A percentile compares a stretch with the other conserved stretches of the same genome.
Conservation (phyloP, 2,329 filamentous ascomycete genomes). For the Diaporthe humulicola region DNA sequence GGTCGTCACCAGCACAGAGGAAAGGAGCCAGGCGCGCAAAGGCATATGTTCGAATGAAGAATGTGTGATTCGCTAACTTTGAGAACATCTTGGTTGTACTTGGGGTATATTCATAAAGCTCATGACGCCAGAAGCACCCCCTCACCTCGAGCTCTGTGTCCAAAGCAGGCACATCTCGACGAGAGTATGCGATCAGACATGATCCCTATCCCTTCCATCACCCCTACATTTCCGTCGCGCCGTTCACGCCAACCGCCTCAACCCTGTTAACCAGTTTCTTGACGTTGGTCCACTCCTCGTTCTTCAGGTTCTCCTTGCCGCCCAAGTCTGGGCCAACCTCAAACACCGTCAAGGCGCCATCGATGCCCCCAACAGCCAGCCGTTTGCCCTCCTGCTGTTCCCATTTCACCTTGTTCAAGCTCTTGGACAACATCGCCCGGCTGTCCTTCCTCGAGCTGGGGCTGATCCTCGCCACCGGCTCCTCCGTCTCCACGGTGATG, state of each 20-base stretch:
- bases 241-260: conserved; percentile 71
- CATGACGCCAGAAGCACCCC: conserved; percentile 33
- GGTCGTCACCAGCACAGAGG: neutral
- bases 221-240: conserved; percentile 56
- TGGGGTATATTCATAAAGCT: conserved; percentile 39
- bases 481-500: conserved; percentile 90
- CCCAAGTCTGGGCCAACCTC: conserved; percentile 88
- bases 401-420: conserved; percentile 95
- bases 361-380: conserved; percentile 90
- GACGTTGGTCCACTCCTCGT: conserved; percentile 92
- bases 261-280: conserved; percentile 88
- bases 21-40: too few species aligned
- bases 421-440: conserved; percentile 81
- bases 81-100: conserved; percentile 24
- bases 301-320: conserved; percentile 84
- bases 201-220: neutral
- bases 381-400: conserved; percentile 89
- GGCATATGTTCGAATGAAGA: neutral
- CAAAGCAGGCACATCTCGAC: conserved; percentile 22
- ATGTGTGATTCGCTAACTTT: neutral
- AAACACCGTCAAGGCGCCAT: conserved; percentile 91
- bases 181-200: conserved; percentile 19
- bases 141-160: conserved; percentile 22
- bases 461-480: conserved; percentile 85
- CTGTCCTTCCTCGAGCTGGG: conserved; percentile 77